These are phyloP conservation scores for Withania somnifera DNA, from an alignment of 305 asterid species.

Conservation along the genomic window DNA sequence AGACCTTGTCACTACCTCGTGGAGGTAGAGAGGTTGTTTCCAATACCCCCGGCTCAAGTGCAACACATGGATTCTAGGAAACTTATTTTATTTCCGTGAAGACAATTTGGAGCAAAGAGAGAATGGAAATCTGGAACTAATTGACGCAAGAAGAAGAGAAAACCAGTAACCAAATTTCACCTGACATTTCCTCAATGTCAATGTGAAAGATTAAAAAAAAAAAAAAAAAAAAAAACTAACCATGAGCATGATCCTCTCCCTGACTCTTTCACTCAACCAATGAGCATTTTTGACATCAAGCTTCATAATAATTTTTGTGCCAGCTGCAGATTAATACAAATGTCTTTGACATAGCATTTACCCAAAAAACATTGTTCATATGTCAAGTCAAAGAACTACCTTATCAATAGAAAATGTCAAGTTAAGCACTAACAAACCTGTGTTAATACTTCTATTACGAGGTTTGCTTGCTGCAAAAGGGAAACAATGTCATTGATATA, in stretches of 20 bases:
- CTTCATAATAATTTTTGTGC: conserved; percentile 6
- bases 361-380: not conserved
- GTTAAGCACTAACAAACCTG: conserved; percentile 2
- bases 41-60: no score
- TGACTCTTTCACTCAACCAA: conserved; percentile 13
- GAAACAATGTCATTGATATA: not conserved
- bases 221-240: not conserved
- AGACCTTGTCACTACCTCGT: no score
- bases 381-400: not conserved
- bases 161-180: not conserved
- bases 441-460: conserved; percentile 10
- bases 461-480: conserved; percentile 11
- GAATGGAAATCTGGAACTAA: not conserved
- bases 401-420: not conserved
- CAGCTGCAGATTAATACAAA: conserved; percentile 8
- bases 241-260: conserved; percentile 15
- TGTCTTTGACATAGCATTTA: not conserved
- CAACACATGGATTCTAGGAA: not conserved
- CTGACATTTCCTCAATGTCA: not conserved
- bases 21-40: no score
- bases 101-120: not conserved
- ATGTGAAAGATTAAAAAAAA: not conserved
- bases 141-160: not conserved
- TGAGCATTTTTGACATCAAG: conserved; percentile 7
- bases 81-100: not conserved